Evolutionary conservation across 2,329 filamentous ascomycete species (phyloP).

Genomic region (Aspergillus ibericus): DNA sequence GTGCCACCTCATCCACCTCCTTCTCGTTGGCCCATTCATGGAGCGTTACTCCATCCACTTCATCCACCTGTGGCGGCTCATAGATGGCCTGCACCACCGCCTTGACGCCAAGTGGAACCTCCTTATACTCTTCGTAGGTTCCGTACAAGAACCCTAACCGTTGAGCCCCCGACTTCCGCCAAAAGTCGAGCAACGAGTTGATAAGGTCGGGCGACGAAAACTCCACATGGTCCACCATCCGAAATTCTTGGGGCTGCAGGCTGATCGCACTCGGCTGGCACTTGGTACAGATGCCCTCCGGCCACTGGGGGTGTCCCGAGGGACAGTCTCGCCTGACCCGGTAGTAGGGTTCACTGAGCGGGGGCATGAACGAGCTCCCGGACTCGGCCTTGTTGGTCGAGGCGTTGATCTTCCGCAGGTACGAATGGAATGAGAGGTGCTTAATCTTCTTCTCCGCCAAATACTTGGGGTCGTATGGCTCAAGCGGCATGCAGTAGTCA

Average conservation of each 20-base stretch:
- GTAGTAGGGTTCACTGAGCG: slow-evolving; percentile 88
- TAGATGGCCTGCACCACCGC: slow-evolving; percentile 97
- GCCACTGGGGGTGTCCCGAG: slow-evolving; percentile 88
- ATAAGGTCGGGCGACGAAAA: slow-evolving; percentile 83
- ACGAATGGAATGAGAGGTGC: slow-evolving; percentile 92
- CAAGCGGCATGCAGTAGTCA: slow-evolving; percentile 96
- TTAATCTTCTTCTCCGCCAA: slow-evolving; percentile 97
- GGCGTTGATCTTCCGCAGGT: slow-evolving; percentile 91
- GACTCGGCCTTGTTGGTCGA: slow-evolving; percentile 95
- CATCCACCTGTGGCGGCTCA: slow-evolving; percentile 87
- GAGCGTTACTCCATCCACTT: slow-evolving; percentile 83
- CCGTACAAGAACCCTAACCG: slow-evolving; percentile 90
- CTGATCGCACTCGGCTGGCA: slow-evolving; percentile 97
- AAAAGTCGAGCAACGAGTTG: slow-evolving; percentile 86
- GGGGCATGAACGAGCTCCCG: slow-evolving; percentile 93
- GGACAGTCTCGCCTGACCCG: slow-evolving; percentile 86
- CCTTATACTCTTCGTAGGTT: slow-evolving; percentile 82
- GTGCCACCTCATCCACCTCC: slow-evolving; percentile 76
- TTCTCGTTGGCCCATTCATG: slow-evolving; percentile 82
- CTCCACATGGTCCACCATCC: slow-evolving; percentile 98
- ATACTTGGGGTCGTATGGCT: slow-evolving; percentile 88
- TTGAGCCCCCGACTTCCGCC: slow-evolving; percentile 82
- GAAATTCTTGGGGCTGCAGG: slow-evolving; percentile 86
- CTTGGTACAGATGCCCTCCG: slow-evolving; percentile 95
- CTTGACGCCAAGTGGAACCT: slow-evolving; percentile 91